Base-by-base conservation (phyloP, 805 yeast species). In the Torulaspora quercuum region DNA sequence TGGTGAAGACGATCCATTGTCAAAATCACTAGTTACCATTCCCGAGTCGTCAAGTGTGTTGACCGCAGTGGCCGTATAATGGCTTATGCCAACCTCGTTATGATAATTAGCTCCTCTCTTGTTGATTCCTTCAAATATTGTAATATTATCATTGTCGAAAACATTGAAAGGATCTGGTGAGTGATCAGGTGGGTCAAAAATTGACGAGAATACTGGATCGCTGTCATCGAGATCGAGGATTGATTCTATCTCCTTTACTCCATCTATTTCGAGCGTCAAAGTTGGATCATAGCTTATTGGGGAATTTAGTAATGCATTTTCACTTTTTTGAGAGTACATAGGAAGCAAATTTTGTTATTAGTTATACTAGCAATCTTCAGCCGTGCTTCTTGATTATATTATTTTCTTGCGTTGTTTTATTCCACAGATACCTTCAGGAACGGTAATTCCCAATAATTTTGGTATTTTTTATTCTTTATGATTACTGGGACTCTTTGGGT, bases 11-110 rank as follows among this genome's bases (percentile, higher is more conserved):
- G 42, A 37, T 5, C 30, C 30, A 18, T 23, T 32, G 8, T 42
- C 42, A 26, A 42, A 42, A 22, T 42, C 45, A 7, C 42, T 37
- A 9, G 37, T 29, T 3, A 42, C 4, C 25, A 38, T 26, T 18
- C 33, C 42, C 15, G 29, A 35, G n/a, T 41, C 38, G 17, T 42
- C 45, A 2, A 35, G 22, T 3, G 35, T 18, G 20, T 29, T 39
- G 8, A 30, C 26, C 12, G 37, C 29, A 15, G 45, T 30, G 9
- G 39, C 39, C 4, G 45, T 35, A 30, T 36, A 42, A 28, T 42
- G 38, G 15, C 45, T 35, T n/a, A 17, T 19, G 12, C 25, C 25
- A 13, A 37, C 45, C 5, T 32, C 37, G 7, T 26, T 34, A 10
- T 28, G 28, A 13, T 10, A 10, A 3, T 7, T 11, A 16, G 25